These are phyloP conservation scores for Sporothrix inflata DNA, from an alignment of 2,329 filamentous ascomycete species.

Conservation along the genomic window DNA sequence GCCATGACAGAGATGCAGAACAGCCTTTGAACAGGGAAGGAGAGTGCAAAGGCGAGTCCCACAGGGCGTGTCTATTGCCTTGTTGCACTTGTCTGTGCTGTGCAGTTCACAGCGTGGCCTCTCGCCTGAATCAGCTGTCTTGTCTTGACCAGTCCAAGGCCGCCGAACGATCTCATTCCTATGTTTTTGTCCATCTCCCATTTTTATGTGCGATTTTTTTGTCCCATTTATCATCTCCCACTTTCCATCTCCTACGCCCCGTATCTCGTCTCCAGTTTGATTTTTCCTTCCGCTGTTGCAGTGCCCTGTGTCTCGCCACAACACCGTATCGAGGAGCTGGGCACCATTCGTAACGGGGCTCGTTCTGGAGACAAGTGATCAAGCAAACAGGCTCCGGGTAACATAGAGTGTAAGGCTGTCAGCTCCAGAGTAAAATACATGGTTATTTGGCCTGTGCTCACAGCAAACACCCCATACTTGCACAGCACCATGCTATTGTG, in stretches of 20 bases:
- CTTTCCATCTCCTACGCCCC: too few species aligned
- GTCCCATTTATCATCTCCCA: too few species aligned
- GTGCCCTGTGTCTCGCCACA: not conserved
- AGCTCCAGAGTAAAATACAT: not conserved
- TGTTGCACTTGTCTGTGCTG: not conserved
- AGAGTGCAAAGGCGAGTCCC: too few species aligned
- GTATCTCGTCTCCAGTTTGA: too few species aligned
- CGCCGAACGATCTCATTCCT: not conserved
- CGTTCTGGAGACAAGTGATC: not conserved
- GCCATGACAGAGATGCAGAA: not conserved
- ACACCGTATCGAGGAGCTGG: not conserved
- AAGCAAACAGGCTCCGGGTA: not conserved
- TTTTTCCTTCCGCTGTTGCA: not conserved
- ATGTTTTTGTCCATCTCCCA: too few species aligned
- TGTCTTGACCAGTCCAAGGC: not conserved
- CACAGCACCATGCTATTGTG: too few species aligned
- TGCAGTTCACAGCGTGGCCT: not conserved
- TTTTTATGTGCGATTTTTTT: too few species aligned
- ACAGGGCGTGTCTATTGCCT: not conserved
- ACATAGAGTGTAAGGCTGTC: not conserved
- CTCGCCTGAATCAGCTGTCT: not conserved
- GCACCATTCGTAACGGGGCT: not conserved
- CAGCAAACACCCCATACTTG: too few species aligned
- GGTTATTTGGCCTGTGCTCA: not conserved
- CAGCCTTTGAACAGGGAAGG: too few species aligned